Percentiles rank a stretch among this genome's conserved stretches.
Evolutionary conservation across 345 rosid genomes (phyloP).

Genomic region (Kandelia obovata): DNA sequence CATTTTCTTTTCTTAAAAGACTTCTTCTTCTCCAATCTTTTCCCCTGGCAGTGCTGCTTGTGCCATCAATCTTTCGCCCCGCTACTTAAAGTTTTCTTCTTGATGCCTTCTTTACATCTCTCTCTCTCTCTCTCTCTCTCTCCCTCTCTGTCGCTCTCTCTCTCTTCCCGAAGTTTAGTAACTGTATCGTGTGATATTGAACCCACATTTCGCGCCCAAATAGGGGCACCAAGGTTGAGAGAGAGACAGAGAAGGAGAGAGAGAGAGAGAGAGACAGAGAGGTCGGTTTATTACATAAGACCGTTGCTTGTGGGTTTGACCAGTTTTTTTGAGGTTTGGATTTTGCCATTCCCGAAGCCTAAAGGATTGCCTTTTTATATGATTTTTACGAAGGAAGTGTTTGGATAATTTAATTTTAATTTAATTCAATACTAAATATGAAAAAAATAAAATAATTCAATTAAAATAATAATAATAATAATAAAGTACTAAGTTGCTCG

Average conservation of each 20-base stretch:
- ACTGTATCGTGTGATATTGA: slow-evolving; percentile 36
- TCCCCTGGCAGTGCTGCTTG: slow-evolving; percentile 47
- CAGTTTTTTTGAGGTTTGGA: slow-evolving; percentile 21
- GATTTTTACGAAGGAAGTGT: no score
- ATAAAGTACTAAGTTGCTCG: no score
- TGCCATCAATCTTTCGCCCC: slow-evolving; percentile 42
- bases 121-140: neutral
- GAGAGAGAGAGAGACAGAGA: neutral
- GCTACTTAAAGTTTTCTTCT: neutral
- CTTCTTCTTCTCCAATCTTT: slow-evolving; percentile 29
- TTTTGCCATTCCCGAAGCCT: neutral
- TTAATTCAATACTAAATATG: no score
- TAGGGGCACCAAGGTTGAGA: neutral
- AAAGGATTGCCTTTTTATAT: no score
- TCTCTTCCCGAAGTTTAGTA: slow-evolving; percentile 42
- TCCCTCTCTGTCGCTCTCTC: slow-evolving; percentile 15
- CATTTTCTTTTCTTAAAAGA: slow-evolving; percentile 20
- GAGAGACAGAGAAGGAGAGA: neutral
- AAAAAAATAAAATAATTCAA: no score
- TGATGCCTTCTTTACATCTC: neutral
- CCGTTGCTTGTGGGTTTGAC: slow-evolving; percentile 45
- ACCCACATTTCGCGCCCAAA: slow-evolving; percentile 60
- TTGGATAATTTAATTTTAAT: no score
- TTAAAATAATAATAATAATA: no score
- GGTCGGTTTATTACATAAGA: slow-evolving; percentile 16